Conservation (phyloP, 331 rosid species). For the Prunus yedoensis region DNA sequence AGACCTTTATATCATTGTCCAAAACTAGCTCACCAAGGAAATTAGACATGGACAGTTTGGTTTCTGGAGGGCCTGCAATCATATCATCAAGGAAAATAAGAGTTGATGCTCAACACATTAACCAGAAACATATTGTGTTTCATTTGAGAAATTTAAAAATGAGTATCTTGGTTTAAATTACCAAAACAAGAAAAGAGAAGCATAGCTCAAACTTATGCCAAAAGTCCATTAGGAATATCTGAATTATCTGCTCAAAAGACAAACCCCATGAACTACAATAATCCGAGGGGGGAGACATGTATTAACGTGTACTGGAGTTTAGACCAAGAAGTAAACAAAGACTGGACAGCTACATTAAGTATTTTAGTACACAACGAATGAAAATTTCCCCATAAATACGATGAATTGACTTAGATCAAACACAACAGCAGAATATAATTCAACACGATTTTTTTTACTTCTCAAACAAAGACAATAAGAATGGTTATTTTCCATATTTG, state of each 20-base stretch:
- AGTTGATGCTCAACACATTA: conserved; percentile 24
- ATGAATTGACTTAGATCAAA: neutral
- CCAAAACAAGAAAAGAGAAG: neutral
- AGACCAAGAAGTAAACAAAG: neutral
- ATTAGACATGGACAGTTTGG: conserved; percentile 81
- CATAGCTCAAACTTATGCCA: neutral
- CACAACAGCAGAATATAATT: neutral
- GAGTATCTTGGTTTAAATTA: neutral
- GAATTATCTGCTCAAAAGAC: neutral
- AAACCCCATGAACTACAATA: neutral
- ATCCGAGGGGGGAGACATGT: neutral
- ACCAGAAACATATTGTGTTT: conserved; percentile 5
- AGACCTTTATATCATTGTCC: conserved; percentile 76
- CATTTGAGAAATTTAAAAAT: neutral
- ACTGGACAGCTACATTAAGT: neutral
- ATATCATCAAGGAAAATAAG: conserved; percentile 30
- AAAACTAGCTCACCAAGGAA: conserved; percentile 88
- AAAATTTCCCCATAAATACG: neutral
- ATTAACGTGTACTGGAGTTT: neutral
- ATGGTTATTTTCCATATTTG: conserved; percentile 5
- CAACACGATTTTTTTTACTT: neutral
- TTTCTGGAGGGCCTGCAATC: conserved; percentile 84
- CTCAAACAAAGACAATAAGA: neutral
- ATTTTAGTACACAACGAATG: neutral
- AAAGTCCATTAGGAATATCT: neutral